Base-by-base conservation (phyloP, 208 protist species). In the Wallacemonas sp. region DNA sequence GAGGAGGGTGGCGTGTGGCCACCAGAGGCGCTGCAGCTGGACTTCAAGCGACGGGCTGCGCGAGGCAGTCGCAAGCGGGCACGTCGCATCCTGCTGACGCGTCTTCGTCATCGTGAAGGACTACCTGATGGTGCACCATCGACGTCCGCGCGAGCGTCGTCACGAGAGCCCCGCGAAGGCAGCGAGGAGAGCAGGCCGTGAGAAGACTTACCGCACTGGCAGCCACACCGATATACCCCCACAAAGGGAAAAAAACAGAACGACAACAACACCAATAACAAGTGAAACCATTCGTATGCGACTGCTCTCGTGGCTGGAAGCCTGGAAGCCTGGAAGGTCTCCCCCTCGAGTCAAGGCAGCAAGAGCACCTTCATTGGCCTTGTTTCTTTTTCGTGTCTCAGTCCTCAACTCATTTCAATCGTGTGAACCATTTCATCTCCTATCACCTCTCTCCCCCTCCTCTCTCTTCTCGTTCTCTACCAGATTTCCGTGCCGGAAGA, bases 31-130 rank as follows among this genome's bases (percentile, higher is more conserved):
- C 33, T 68, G 22, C 49, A 54, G 5, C 31, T 89, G 36, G 77
- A 83, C 38, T 79, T 70, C 48, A 76, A 79, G 54, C 76, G 83
- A 0, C 78, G 82, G 33, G 31, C 52, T 3, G 26, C 52, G 8
- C 41, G 72, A 10, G 72, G 74, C 22, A 70, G 70, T 3, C 65
- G 70, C 41, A 42, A 46, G 39, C 83, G 79, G 5, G 50, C 71
- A 59, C 72, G 79, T 11, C 79, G 67, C 46, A 86, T 89, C 22
- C 32, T 86, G 39, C 67, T 69, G 28, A 79, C 76, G 31, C 79
- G 83, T 1, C 74, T 89, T 28, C 79, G 74, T 38, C 20, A 59
- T 8, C 31, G 52, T 18, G 52, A 59, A 25, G 10, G 20, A 5
- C 11, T 22, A 14, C 36, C 10, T 12, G 44, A 49, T 16, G n/a